A percentile compares a stretch with the other conserved stretches of the same genome.
These are phyloP conservation scores for Astrocystis sublimbata DNA, from an alignment of 495 filamentous ascomycete genomes.

Conservation along the genomic window DNA sequence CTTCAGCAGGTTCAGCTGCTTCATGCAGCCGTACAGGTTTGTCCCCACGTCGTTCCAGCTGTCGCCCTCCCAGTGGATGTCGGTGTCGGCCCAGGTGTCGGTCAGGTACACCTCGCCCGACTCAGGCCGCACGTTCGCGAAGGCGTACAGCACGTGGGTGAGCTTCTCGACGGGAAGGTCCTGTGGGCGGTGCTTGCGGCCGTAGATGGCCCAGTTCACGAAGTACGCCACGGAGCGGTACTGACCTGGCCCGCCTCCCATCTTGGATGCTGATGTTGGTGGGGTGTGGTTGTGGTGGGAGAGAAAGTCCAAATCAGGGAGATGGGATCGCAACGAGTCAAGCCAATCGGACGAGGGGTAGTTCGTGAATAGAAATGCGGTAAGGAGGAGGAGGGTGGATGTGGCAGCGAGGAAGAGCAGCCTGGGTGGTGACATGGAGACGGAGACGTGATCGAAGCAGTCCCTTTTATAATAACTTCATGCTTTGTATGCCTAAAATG, in stretches of 20 bases:
- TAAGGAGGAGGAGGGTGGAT: constrained; percentile 3
- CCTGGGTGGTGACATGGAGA: background rate
- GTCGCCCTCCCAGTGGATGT: constrained; percentile 88
- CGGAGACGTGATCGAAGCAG: background rate
- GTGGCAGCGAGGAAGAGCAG: background rate
- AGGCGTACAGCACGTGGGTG: constrained; percentile 83
- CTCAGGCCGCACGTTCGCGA: constrained; percentile 66
- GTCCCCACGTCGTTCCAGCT: constrained; percentile 68
- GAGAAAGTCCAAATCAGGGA: background rate
- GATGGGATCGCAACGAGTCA: background rate
- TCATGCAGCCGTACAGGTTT: constrained; percentile 88
- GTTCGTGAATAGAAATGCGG: background rate
- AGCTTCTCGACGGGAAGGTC: constrained; percentile 84
- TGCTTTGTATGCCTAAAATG: background rate
- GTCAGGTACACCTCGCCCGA: constrained; percentile 70
- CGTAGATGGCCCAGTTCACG: constrained; percentile 95
- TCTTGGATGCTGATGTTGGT: constrained; percentile 29
- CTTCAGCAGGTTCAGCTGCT: constrained; percentile 93
- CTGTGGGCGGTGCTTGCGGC: constrained; percentile 79
- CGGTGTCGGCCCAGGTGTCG: constrained; percentile 80
- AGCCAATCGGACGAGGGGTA: constrained; percentile 1
- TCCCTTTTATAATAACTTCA: constrained; percentile 6
- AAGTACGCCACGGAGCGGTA: constrained; percentile 80
- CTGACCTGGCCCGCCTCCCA: constrained; percentile 49
- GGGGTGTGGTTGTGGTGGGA: background rate